These are phyloP conservation scores for Elongisporangium anandrum DNA, from an alignment of 352 stramenopile genomes.

Conservation along the genomic window DNA sequence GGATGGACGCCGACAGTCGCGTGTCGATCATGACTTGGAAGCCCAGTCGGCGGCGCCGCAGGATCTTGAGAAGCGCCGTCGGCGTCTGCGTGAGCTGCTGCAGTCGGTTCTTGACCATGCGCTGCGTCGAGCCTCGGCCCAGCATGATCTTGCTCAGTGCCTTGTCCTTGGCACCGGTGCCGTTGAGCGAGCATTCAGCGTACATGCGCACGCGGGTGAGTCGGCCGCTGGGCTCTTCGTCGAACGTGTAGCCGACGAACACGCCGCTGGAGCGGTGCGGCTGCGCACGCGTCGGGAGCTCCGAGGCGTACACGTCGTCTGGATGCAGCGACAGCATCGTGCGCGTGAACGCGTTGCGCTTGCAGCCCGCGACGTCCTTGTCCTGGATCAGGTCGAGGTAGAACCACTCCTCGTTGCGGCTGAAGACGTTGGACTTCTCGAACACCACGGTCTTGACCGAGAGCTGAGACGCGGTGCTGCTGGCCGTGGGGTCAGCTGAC, in stretches of 20 bases:
- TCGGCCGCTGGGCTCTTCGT: conserved; percentile 17
- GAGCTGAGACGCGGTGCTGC: conserved; percentile 14
- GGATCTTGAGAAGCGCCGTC: conserved; percentile 17
- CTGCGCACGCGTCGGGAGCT: conserved; percentile 15
- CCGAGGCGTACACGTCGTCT: conserved; percentile 22
- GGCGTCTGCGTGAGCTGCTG: conserved; percentile 24
- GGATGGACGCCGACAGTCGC: conserved; percentile 7
- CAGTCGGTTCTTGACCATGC: conserved; percentile 20
- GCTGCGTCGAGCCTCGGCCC: not conserved
- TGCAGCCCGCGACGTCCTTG: not conserved
- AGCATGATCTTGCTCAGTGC: conserved; percentile 2
- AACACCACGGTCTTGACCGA: conserved; percentile 34
- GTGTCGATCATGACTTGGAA: conserved; percentile 18
- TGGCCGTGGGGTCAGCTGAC: conserved; percentile 8
- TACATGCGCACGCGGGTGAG: conserved; percentile 35
- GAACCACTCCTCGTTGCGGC: conserved; percentile 41
- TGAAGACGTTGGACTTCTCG: conserved; percentile 26
- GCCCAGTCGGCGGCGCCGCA: conserved; percentile 20
- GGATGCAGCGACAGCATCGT: conserved; percentile 27
- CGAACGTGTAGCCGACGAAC: conserved; percentile 22
- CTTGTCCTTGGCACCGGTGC: not conserved
- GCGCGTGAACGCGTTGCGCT: conserved; percentile 22
- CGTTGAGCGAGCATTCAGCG: conserved; percentile 17
- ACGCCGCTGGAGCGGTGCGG: conserved; percentile 23
- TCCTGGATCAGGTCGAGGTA: conserved; percentile 27